Evolutionary conservation across 768 basidiomycete genomes (phyloP).

Genomic region (Tulasnella sp.): DNA sequence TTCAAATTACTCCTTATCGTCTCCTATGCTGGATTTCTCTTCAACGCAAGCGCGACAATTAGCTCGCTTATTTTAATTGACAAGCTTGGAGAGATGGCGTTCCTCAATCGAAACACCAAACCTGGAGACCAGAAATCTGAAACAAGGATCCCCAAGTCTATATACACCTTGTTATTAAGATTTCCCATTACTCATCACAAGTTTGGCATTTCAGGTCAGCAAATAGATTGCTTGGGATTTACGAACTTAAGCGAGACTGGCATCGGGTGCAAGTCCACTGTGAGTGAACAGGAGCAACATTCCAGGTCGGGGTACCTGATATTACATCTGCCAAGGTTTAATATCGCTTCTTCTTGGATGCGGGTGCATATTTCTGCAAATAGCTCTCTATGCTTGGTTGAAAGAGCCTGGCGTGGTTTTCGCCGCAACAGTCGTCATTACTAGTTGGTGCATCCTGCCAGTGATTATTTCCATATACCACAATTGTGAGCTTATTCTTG

Average conservation of each 20-base stretch:
- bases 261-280: background rate
- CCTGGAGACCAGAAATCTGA: background rate
- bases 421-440: background rate
- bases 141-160: background rate
- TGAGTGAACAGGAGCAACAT: background rate
- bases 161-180: background rate
- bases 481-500: background rate
- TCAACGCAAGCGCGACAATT: conserved; percentile 12
- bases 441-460: background rate
- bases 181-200: background rate
- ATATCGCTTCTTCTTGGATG: background rate
- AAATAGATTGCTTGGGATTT: background rate
- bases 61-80: conserved; percentile 14
- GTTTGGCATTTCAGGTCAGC: background rate
- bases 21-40: background rate
- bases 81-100: conserved; percentile 29
- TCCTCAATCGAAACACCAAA: background rate
- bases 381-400: background rate
- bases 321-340: background rate
- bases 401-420: background rate
- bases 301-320: background rate
- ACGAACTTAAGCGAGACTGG: background rate
- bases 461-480: background rate
- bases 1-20: conserved; percentile 18
- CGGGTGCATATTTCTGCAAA: background rate